phyloP scores from a whole-genome alignment of 805 yeast species.

The Brettanomyces bruxellensis region DNA sequence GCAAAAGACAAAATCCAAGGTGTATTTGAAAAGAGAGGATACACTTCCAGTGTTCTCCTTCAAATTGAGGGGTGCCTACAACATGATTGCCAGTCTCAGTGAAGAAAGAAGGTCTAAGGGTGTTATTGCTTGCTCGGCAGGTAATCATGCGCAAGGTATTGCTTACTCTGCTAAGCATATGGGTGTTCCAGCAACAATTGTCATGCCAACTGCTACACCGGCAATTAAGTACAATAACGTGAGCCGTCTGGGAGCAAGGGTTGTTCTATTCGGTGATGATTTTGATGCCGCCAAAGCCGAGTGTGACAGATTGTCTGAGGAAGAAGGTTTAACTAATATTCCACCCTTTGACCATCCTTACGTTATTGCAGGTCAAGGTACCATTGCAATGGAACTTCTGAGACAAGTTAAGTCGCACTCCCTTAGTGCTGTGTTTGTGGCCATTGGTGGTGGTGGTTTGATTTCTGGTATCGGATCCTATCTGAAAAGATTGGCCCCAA shows the following conservation, averaged over 20 bases:
- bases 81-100: conserved; percentile 85
- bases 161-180: conserved; percentile 83
- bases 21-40: conserved; percentile 85
- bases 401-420: conserved; percentile 76
- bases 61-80: conserved; percentile 95
- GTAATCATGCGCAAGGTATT: conserved; percentile 99
- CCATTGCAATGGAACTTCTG: conserved; percentile 86
- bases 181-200: conserved; percentile 90
- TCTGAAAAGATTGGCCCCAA: conserved; percentile 94
- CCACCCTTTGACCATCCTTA: conserved; percentile 99
- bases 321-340: conserved; percentile 73
- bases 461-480: conserved; percentile 87
- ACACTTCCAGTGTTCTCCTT: conserved; percentile 90
- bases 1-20: conserved; percentile 64
- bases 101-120: conserved; percentile 64
- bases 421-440: conserved; percentile 79
- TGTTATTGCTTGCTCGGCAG: conserved; percentile 97
- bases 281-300: conserved; percentile 93
- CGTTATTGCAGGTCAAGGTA: conserved; percentile 98
- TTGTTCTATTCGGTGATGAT: conserved; percentile 87
- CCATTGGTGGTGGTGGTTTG: conserved; percentile 97
- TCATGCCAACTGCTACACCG: conserved; percentile 97
- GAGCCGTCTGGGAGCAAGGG: conserved; percentile 86
- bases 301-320: conserved; percentile 61
- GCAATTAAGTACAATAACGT: conserved; percentile 90